Percentiles rank a stretch among this genome's conserved stretches.
These are phyloP conservation scores for Solanum hybrid DNA, from an alignment of 305 asterid genomes.

Conservation along the genomic window DNA sequence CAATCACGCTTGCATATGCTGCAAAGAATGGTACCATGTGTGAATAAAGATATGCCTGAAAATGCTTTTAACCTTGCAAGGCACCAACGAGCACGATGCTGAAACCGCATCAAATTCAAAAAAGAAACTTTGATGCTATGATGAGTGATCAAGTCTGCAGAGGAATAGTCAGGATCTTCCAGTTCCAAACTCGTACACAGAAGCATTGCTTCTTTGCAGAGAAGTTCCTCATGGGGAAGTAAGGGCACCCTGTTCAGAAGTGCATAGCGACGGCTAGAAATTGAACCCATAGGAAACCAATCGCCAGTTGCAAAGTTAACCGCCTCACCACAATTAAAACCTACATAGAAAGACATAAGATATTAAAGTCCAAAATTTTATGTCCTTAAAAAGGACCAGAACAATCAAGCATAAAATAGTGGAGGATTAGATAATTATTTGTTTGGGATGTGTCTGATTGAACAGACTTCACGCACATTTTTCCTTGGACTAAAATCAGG, in stretches of 20 bases:
- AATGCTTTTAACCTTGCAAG: constrained; percentile 40
- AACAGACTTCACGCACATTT: background rate
- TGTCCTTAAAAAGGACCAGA: background rate
- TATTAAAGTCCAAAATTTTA: background rate
- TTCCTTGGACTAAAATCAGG: background rate
- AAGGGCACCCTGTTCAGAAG: constrained; percentile 73
- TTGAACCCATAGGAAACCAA: constrained; percentile 88
- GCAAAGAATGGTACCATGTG: constrained; percentile 83
- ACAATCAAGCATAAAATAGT: background rate
- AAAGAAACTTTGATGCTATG: constrained; percentile 53
- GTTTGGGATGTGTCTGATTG: background rate
- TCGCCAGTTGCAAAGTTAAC: constrained; percentile 91
- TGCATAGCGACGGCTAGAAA: constrained; percentile 88
- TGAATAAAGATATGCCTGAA: constrained; percentile 37
- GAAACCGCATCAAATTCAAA: constrained; percentile 68
- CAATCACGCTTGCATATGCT: constrained; percentile 89
- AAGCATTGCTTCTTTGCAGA: constrained; percentile 88
- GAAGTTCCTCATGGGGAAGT: constrained; percentile 93
- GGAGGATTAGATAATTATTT: background rate
- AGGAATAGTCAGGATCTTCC: constrained; percentile 36
- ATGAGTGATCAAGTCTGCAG: constrained; percentile 39
- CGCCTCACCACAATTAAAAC: constrained; percentile 98
- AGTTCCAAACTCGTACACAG: constrained; percentile 30
- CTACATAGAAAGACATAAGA: constrained; percentile 20
- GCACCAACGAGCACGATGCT: constrained; percentile 81